phyloP scores from a whole-genome alignment of 106 monocot genomes.

The Dioscorea dumetorum region DNA sequence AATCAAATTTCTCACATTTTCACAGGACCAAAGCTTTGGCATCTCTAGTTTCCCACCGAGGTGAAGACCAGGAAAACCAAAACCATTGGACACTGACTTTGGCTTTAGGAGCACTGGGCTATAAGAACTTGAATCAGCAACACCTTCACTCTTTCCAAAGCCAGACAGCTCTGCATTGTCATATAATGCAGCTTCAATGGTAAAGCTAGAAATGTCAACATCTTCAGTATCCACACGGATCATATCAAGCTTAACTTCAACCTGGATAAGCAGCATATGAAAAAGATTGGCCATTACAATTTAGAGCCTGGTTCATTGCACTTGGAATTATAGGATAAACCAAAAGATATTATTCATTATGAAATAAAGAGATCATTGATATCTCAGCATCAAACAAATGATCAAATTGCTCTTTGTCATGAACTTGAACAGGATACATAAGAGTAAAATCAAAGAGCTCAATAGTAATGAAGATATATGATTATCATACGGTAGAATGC shows the following conservation, averaged over 20 bases:
- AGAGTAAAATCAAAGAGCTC: no score
- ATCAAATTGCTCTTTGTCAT: no score
- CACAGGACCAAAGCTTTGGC: conserved; percentile 95
- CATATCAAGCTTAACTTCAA: conserved; percentile 82
- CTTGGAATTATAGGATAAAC: neutral
- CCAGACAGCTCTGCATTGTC: conserved; percentile 41
- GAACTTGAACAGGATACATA: no score
- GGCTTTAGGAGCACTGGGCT: conserved; percentile 39
- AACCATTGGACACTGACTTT: conserved; percentile 20
- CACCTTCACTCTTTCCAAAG: conserved; percentile 6
- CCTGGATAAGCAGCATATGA: conserved; percentile 27
- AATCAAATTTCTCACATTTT: conserved; percentile 50
- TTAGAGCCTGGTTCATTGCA: neutral
- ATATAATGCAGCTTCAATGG: conserved; percentile 68
- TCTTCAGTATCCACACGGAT: conserved; percentile 22
- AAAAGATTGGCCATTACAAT: neutral
- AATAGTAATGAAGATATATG: no score
- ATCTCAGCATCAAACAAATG: no score
- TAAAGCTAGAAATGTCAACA: conserved; percentile 31
- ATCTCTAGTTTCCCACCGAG: conserved; percentile 61
- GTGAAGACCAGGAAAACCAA: conserved; percentile 65
- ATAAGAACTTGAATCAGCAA: conserved; percentile 19
- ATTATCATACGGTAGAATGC: no score
- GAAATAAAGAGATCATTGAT: neutral
- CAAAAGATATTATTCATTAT: neutral